These are phyloP conservation scores for Anethum foeniculum DNA, from an alignment of 140 eudicot species.

Conservation along the genomic window DNA sequence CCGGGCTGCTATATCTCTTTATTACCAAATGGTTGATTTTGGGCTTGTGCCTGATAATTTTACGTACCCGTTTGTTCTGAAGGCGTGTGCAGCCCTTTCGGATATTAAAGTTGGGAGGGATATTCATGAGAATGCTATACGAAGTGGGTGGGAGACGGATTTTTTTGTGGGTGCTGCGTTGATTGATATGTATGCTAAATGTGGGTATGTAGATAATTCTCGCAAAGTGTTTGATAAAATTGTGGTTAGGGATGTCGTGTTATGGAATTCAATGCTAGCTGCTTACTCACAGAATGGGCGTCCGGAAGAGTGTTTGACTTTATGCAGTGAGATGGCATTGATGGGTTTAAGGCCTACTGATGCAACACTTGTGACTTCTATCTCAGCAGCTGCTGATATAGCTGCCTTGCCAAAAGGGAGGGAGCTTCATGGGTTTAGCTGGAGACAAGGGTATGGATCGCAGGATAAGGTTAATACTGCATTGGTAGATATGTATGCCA, in stretches of 20 bases:
- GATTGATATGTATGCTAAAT: slow-evolving; percentile 78
- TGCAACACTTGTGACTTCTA: slow-evolving; percentile 64
- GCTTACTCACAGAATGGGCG: slow-evolving; percentile 65
- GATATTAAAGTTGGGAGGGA: slow-evolving; percentile 46
- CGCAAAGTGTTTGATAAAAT: slow-evolving; percentile 60
- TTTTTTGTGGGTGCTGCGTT: slow-evolving; percentile 76
- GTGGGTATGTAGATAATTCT: slow-evolving; percentile 48
- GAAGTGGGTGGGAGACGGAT: slow-evolving; percentile 68
- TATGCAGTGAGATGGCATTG: slow-evolving; percentile 56
- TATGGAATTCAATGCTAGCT: slow-evolving; percentile 82
- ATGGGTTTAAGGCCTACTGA: slow-evolving; percentile 46
- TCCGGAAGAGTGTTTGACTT: slow-evolving; percentile 47
- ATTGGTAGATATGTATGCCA: slow-evolving; percentile 79
- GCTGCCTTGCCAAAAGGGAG: slow-evolving; percentile 55
- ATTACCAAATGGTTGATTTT: slow-evolving; percentile 37
- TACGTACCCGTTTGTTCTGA: slow-evolving; percentile 67
- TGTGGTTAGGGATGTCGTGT: slow-evolving; percentile 53
- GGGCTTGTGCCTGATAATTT: slow-evolving; percentile 73
- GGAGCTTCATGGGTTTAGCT: slow-evolving; percentile 68
- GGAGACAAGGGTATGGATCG: slow-evolving; percentile 54
- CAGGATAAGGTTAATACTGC: slow-evolving; percentile 70
- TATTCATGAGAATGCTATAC: slow-evolving; percentile 47
- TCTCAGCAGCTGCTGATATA: slow-evolving; percentile 58
- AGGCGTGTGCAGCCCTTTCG: slow-evolving; percentile 62
- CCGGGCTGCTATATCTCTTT: slow-evolving; percentile 38